phyloP scores from a whole-genome alignment of 257 asterid species.

The Ehretia macrophylla region DNA sequence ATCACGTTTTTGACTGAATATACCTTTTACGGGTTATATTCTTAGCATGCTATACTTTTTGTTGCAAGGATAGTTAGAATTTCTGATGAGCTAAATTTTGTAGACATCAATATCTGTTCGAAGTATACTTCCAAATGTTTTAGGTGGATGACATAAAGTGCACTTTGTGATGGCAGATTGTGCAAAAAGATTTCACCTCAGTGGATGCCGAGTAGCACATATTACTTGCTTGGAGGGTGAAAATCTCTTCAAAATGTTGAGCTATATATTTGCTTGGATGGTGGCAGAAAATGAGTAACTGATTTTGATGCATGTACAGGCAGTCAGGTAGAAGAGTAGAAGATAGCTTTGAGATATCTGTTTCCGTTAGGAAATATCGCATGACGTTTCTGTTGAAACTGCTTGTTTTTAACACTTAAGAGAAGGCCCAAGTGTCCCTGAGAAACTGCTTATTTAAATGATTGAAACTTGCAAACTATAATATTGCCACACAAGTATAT shows the following conservation, averaged over 20 bases:
- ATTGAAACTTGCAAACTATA: too few relatives aligned
- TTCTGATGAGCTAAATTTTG: background rate
- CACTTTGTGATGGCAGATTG: constrained; percentile 51
- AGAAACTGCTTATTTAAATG: too few relatives aligned
- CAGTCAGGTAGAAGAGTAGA: background rate
- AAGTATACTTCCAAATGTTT: constrained; percentile 1
- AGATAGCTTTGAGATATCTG: too few relatives aligned
- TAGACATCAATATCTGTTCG: background rate
- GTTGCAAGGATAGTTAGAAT: background rate
- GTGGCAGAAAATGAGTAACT: background rate
- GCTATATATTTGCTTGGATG: background rate
- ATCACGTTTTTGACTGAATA: background rate
- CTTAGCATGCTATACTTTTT: background rate
- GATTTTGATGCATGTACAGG: background rate
- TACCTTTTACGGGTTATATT: background rate
- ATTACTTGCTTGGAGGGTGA: background rate
- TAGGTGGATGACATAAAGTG: constrained; percentile 2
- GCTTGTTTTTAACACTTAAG: too few relatives aligned
- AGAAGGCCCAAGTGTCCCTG: too few relatives aligned
- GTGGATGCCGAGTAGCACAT: constrained; percentile 27
- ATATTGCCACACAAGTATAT: too few relatives aligned
- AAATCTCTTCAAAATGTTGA: background rate
- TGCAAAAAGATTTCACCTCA: constrained; percentile 47
- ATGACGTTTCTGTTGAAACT: too few relatives aligned
- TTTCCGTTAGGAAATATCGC: too few relatives aligned